phyloP scores from a whole-genome alignment of 208 protist species.

The Ichthyophonus hoferi region DNA sequence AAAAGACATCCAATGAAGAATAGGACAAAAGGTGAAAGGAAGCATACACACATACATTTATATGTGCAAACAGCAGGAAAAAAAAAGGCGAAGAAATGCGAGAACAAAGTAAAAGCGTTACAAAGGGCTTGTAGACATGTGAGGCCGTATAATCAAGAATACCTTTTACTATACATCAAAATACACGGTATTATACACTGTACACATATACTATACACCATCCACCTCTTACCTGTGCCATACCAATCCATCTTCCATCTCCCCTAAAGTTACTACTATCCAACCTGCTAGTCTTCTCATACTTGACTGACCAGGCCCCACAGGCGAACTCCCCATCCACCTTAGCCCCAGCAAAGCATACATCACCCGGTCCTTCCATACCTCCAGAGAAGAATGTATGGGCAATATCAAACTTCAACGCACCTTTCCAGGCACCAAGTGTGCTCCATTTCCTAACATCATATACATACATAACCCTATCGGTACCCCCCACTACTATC shows the following conservation, averaged over 20 bases:
- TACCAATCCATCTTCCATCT: background rate
- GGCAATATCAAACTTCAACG: background rate
- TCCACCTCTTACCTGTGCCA: background rate
- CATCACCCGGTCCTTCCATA: background rate
- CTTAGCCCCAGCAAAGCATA: background rate
- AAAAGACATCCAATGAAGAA: no score
- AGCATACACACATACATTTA: no score
- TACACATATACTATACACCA: no score
- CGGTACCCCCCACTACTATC: background rate
- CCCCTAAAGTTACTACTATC: background rate
- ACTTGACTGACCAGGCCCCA: background rate
- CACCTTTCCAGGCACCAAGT: background rate
- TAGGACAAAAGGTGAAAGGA: no score
- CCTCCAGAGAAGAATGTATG: background rate
- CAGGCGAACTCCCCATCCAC: background rate
- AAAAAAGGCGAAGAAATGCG: background rate
- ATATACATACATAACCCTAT: background rate
- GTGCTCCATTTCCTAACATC: background rate
- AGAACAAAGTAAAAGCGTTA: background rate
- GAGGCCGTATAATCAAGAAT: background rate
- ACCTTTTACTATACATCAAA: no score
- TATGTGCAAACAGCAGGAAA: background rate
- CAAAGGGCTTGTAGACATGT: background rate
- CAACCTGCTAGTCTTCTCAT: background rate
- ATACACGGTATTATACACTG: no score